Base-by-base conservation (phyloP, 345 rosid species). In the Psidium guajava region DNA sequence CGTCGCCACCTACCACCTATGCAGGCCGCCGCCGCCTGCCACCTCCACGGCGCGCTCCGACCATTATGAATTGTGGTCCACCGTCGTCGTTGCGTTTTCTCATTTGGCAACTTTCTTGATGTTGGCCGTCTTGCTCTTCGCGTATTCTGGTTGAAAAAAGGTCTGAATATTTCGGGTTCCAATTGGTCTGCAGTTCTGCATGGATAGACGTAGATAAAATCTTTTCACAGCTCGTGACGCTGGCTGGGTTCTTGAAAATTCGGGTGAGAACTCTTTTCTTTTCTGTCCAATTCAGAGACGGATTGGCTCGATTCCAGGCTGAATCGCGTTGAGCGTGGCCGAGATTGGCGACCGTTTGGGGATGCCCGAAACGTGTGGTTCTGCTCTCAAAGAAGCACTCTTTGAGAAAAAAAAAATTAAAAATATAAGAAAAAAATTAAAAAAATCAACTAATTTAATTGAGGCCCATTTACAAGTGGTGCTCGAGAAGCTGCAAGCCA, bases 351-450 rank as follows among this genome's bases (percentile, higher is more conserved):
- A 27, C 83, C 89, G 88, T 86, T 52, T 83, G 12, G 86, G 88
- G 53, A 88, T 88, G 28, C 64, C 91, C 24, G 95, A 90, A 82
- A 84, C 85, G 58, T 94, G 92, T 83, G 82, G 87, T 82, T 53
- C 88, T 22, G 87, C 90, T 47, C 83, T 94, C 5, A 90, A 91
- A 89, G 95, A 93, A 82, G 90, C 95, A 4, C 91, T 97, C 64
- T 86, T 83, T 77, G 91, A n/a, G n/a, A n/a, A n/a, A n/a, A n/a
- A n/a, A 44, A 44, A 44, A 44, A 44, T 5, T 5, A 44, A 44
- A 44, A 44, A 44, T 44, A 44, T 44, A 36, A 36, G 36, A 40
- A 40, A 40, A 40, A 40, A 40, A 40, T 40, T n/a, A n/a, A 36
- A 36, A 36, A 36, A 36, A 44, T 44, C 5, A 44, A 44, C 47